phyloP scores from a whole-genome alignment of 257 asterid genomes.

The Fraxinus quadrangulata region DNA sequence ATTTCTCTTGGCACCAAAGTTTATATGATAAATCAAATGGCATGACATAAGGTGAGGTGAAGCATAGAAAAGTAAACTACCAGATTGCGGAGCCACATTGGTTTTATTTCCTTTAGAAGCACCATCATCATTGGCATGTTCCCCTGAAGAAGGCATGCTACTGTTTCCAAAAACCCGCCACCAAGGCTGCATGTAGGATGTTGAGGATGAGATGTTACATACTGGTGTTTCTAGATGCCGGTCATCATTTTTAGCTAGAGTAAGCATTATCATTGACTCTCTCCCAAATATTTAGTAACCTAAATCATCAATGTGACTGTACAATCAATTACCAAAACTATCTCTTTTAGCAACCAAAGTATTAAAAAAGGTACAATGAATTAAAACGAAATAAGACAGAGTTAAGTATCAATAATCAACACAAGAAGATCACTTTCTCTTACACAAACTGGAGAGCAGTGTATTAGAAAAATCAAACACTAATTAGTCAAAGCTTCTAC shows the following conservation, averaged over 20 bases:
- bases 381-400: neutral
- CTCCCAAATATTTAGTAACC: conserved; percentile 31
- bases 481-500: neutral
- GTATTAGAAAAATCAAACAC: neutral
- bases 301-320: conserved; percentile 30
- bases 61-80: conserved; percentile 34
- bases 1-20: neutral
- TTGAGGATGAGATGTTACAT: conserved; percentile 40
- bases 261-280: conserved; percentile 57
- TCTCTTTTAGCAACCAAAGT: neutral
- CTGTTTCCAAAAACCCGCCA: conserved; percentile 67
- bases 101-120: conserved; percentile 34
- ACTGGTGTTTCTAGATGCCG: conserved; percentile 48
- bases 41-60: neutral
- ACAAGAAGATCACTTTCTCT: neutral
- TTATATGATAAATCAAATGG: neutral
- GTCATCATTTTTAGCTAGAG: conserved; percentile 52
- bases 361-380: neutral
- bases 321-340: conserved; percentile 25
- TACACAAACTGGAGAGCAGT: neutral
- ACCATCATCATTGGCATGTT: conserved; percentile 39
- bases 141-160: conserved; percentile 47
- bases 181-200: conserved; percentile 62
- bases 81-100: conserved; percentile 38
- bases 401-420: neutral